These are phyloP conservation scores for Populus davidiana DNA, from an alignment of 345 rosid species.

Conservation along the genomic window DNA sequence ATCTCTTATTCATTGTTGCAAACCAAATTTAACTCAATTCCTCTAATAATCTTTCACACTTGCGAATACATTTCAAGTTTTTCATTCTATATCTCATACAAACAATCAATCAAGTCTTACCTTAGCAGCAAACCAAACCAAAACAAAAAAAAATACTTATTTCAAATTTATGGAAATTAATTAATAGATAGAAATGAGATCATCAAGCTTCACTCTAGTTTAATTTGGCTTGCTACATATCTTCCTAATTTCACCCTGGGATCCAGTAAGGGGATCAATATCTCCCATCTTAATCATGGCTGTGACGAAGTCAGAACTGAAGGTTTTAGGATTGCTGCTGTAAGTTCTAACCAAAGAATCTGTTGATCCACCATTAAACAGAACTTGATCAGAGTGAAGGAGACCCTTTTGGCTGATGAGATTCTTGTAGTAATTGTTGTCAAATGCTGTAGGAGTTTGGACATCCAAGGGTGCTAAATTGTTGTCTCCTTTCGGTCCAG, in stretches of 20 bases:
- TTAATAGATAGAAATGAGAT: not conserved
- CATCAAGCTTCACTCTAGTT: not conserved
- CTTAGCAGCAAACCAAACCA: not conserved
- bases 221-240: conserved; percentile 6
- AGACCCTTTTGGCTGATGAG: conserved; percentile 57
- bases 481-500: conserved; percentile 47
- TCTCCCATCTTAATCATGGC: conserved; percentile 33
- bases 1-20: not conserved
- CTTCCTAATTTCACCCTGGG: conserved; percentile 23
- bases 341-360: conserved; percentile 16
- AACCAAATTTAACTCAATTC: not conserved
- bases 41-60: not conserved
- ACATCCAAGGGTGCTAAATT: conserved; percentile 68
- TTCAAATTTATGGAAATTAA: too few relatives aligned
- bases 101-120: not conserved
- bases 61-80: too few relatives aligned
- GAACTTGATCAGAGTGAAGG: conserved; percentile 70
- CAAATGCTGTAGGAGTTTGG: conserved; percentile 50
- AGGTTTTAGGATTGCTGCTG: not conserved
- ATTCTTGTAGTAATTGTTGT: conserved; percentile 70
- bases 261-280: conserved; percentile 23
- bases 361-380: conserved; percentile 60
- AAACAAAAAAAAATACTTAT: too few relatives aligned
- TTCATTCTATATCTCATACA: not conserved
- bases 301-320: conserved; percentile 14